Evolutionary conservation across 352 stramenopile species (phyloP).

Genomic region (Plasmopara viticola): DNA sequence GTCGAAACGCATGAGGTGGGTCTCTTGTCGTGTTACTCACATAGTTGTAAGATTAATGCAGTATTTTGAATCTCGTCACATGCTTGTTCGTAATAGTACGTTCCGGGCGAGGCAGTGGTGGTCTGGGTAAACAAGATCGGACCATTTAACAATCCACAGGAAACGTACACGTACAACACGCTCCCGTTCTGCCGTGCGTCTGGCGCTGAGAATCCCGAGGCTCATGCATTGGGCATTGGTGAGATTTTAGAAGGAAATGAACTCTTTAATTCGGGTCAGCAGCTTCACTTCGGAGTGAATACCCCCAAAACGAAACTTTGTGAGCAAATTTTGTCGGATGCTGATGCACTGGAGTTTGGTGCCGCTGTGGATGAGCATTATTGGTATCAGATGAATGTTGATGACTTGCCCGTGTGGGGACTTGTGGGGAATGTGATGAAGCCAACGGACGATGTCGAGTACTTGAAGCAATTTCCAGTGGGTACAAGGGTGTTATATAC

Average conservation of each 20-base stretch:
- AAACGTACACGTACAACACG: constrained; percentile 99
- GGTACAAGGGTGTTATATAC: constrained; percentile 92
- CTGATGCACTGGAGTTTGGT: constrained; percentile 73
- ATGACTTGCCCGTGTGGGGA: constrained; percentile 97
- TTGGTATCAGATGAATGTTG: constrained; percentile 99
- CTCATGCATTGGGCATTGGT: constrained; percentile 87
- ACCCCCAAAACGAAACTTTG: constrained; percentile 64
- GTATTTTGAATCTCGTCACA: background rate
- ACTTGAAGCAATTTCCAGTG: constrained; percentile 77
- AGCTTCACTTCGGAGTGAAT: constrained; percentile 70
- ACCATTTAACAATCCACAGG: constrained; percentile 95
- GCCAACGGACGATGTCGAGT: constrained; percentile 72
- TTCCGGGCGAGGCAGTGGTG: constrained; percentile 67
- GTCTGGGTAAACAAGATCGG: constrained; percentile 98
- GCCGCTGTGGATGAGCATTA: constrained; percentile 93
- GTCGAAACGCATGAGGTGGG: constrained; percentile 57
- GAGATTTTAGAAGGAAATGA: constrained; percentile 95
- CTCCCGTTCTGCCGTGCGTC: constrained; percentile 94
- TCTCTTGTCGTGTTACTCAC: background rate
- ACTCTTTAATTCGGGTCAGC: constrained; percentile 89
- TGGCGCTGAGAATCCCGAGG: constrained; percentile 83
- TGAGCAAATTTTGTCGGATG: constrained; percentile 59
- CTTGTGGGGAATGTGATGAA: constrained; percentile 97
- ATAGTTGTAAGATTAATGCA: background rate
- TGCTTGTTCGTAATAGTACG: constrained; percentile 38